These are phyloP conservation scores for Boletellus dicymbophilus DNA, from an alignment of 1,284 basidiomycete genomes.

Conservation along the genomic window DNA sequence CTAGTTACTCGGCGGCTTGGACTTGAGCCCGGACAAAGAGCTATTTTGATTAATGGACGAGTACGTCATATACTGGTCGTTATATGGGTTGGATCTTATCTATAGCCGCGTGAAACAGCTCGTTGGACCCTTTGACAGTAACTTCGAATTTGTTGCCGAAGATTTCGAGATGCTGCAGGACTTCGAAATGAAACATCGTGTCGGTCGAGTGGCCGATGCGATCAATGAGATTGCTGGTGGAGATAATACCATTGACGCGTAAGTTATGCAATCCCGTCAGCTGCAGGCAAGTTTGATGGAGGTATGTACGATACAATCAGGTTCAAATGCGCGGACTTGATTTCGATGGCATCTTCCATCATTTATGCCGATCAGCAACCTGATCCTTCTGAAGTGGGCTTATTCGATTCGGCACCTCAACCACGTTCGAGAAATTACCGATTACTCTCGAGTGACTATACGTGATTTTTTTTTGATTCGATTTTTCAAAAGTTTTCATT, in stretches of 20 bases:
- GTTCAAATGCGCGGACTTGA: slow-evolving; percentile 54
- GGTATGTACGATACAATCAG: slow-evolving; percentile 34
- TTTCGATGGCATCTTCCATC: slow-evolving; percentile 69
- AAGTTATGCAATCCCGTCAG: slow-evolving; percentile 10
- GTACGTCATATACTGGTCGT: slow-evolving; percentile 42
- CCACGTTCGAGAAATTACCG: slow-evolving; percentile 63
- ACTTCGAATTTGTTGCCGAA: slow-evolving; percentile 55
- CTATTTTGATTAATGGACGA: slow-evolving; percentile 79
- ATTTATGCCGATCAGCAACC: slow-evolving; percentile 66
- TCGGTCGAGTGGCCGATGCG: slow-evolving; percentile 66
- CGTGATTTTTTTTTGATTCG: slow-evolving; percentile 57
- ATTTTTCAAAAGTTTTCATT: too few species aligned
- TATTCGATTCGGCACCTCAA: slow-evolving; percentile 63
- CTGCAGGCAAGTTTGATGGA: not conserved
- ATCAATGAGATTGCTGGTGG: slow-evolving; percentile 54
- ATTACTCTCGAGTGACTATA: slow-evolving; percentile 58
- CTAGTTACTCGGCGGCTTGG: slow-evolving; percentile 54
- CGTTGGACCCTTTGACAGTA: slow-evolving; percentile 57
- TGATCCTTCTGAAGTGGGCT: slow-evolving; percentile 71
- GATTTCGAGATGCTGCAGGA: slow-evolving; percentile 72
- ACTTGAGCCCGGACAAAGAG: slow-evolving; percentile 57
- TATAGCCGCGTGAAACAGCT: slow-evolving; percentile 43
- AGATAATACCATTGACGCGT: slow-evolving; percentile 49
- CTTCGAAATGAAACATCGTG: slow-evolving; percentile 75
- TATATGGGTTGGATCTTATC: not conserved